A percentile compares a stretch with the other conserved stretches of the same genome.
Evolutionary conservation across 371 early-diverging fungal species (phyloP).

Genomic region (Apophysomyces variabilis): DNA sequence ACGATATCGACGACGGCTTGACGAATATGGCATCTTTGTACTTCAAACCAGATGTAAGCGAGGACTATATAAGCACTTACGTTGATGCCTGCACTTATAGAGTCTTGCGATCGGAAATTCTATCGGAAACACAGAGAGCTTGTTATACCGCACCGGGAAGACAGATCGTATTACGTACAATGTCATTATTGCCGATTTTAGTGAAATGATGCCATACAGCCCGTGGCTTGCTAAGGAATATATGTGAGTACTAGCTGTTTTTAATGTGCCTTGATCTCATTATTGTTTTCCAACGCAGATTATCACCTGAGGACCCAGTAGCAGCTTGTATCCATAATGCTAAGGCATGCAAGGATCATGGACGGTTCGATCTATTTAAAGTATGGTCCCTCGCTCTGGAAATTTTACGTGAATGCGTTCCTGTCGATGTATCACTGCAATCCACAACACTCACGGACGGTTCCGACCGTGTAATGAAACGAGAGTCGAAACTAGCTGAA

Average conservation of each 20-base stretch:
- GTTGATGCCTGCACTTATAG: constrained; percentile 15
- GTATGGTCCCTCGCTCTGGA: constrained; percentile 78
- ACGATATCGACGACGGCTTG: constrained; percentile 53
- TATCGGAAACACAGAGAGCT: constrained; percentile 35
- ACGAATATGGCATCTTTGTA: constrained; percentile 43
- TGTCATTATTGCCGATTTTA: constrained; percentile 50
- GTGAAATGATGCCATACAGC: constrained; percentile 56
- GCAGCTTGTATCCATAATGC: constrained; percentile 69
- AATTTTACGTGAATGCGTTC: constrained; percentile 58
- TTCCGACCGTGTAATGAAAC: constrained; percentile 20
- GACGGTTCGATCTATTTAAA: constrained; percentile 62
- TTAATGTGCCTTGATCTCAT: too few relatives aligned
- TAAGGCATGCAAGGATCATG: constrained; percentile 50
- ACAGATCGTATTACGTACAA: constrained; percentile 47
- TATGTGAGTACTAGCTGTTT: constrained; percentile 33
- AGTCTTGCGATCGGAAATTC: constrained; percentile 37
- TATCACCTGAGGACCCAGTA: constrained; percentile 58
- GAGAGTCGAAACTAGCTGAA: constrained; percentile 30
- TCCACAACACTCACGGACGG: constrained; percentile 15
- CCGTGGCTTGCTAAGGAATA: constrained; percentile 60
- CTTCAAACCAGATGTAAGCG: constrained; percentile 47
- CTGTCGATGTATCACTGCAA: constrained; percentile 31
- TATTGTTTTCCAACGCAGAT: constrained; percentile 20
- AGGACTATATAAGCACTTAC: background rate
- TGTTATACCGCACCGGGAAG: constrained; percentile 46